Base-by-base conservation (phyloP, 2,329 filamentous ascomycete genomes). In the Cladophialophora immunda region DNA sequence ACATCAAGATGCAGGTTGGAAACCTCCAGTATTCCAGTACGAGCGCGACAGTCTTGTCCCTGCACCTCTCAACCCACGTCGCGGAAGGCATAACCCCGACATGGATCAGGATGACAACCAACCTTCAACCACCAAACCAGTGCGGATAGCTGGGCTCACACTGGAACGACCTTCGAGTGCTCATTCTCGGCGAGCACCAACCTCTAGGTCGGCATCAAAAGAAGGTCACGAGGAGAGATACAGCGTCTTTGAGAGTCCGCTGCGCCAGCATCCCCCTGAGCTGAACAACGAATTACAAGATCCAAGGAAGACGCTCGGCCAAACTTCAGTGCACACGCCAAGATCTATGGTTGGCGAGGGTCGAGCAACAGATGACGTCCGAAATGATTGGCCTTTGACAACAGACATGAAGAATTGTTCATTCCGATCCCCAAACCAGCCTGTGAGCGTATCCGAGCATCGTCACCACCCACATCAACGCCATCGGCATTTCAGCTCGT, bases 31-130 rank as follows among this genome's bases (percentile, higher is more conserved):
- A 27, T 53, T 61, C 25, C 29, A 36, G 15, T 65, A 36, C 30
- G 47, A 58, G 15, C 52, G 50, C 38, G 25, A 13, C 13, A 65
- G 63, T 25, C 63, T 65, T 22, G 50, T 65, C 19, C 63, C 63
- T 41, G 63, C 34, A 41, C 63, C 63, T 17, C 19, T 65, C 19
- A 45, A 57, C 7, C 38, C 53, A n/a, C 50, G 52, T 8, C 57
- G 56, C 17, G 54, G 38, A n/a, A 29, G 27, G n/a, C 41, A 57
- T 36, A 57, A 30, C 34, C 58, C 17, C 19, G 38, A 36, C 25
- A 32, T n/a, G 30, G 32, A 56, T 36, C 47, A 19, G 25, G 15
- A 22, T 29, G 30, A 4, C 47, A 19, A 22, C 13, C 41, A 9
- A 22, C 13, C 19, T 5, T 13, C 29, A 30, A 38, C 29, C 22